A percentile compares a stretch with the other conserved stretches of the same genome.
phyloP scores from a whole-genome alignment of 169 alveolate species.

The Plasmodium reichenowi region DNA sequence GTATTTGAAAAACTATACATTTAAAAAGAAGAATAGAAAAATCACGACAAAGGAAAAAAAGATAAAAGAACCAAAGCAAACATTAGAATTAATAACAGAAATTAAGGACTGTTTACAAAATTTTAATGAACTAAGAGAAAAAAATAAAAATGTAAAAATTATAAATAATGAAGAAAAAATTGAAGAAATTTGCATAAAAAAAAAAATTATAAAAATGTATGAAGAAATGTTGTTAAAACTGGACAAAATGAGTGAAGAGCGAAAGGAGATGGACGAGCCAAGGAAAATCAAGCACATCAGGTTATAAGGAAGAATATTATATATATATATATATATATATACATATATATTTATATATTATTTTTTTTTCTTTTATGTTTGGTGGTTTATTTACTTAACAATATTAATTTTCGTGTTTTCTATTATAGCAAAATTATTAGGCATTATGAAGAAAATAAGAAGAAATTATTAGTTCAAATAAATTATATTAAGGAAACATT shows the following conservation, averaged over 20 bases:
- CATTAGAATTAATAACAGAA: slow-evolving; percentile 8
- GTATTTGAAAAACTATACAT: slow-evolving; percentile 18
- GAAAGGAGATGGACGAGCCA: not conserved
- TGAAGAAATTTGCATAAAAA: slow-evolving; percentile 52
- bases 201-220: slow-evolving; percentile 60
- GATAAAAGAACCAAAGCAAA: slow-evolving; percentile 2
- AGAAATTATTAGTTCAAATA: slow-evolving; percentile 32
- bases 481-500: slow-evolving; percentile 45
- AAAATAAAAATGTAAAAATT: slow-evolving; percentile 26
- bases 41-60: slow-evolving; percentile 1
- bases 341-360: not conserved
- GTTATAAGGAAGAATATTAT: not conserved
- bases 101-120: slow-evolving; percentile 13
- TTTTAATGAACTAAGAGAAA: slow-evolving; percentile 27
- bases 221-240: slow-evolving; percentile 26
- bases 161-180: slow-evolving; percentile 47
- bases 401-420: not conserved
- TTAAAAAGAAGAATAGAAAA: slow-evolving; percentile 9
- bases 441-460: slow-evolving; percentile 47
- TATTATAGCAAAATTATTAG: slow-evolving; percentile 33
- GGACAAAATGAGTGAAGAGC: slow-evolving; percentile 8
- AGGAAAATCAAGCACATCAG: slow-evolving; percentile 17
- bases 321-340: not conserved
- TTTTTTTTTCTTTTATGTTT: not conserved
- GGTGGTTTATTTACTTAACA: not conserved